These are phyloP conservation scores for Nakazawaea populi DNA, from an alignment of 805 yeast species.

Conservation along the genomic window DNA sequence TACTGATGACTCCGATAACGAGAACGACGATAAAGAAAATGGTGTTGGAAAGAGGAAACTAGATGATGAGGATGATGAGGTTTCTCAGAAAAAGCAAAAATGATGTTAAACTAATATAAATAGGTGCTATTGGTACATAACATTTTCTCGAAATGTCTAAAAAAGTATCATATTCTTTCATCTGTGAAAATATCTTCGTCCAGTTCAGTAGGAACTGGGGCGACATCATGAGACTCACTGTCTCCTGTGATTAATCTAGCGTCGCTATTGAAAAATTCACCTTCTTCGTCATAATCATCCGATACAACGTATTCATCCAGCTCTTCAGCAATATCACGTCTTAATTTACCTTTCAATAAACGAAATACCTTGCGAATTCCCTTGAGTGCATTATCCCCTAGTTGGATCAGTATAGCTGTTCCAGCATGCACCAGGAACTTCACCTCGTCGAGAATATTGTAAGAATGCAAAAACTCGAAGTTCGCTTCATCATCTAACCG, in stretches of 20 bases:
- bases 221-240: not conserved
- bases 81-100: not conserved
- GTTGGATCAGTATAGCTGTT: slow-evolving; percentile 12
- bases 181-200: slow-evolving; percentile 9
- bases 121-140: not conserved
- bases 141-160: no score
- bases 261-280: slow-evolving; percentile 15
- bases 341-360: not conserved
- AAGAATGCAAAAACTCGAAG: slow-evolving; percentile 24
- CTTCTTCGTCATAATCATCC: slow-evolving; percentile 16
- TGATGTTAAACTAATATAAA: not conserved
- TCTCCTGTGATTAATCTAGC: not conserved
- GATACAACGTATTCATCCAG: slow-evolving; percentile 18
- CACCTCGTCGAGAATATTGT: slow-evolving; percentile 4
- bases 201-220: slow-evolving; percentile 16
- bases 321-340: not conserved
- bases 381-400: not conserved
- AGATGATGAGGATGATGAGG: not conserved
- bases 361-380: not conserved
- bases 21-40: slow-evolving; percentile 18
- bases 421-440: not conserved
- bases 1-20: slow-evolving; percentile 46
- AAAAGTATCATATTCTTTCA: not conserved
- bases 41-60: not conserved
- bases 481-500: slow-evolving; percentile 64